Base-by-base conservation (phyloP, 306 rosid genomes). In the Astragalus membranaceus region DNA sequence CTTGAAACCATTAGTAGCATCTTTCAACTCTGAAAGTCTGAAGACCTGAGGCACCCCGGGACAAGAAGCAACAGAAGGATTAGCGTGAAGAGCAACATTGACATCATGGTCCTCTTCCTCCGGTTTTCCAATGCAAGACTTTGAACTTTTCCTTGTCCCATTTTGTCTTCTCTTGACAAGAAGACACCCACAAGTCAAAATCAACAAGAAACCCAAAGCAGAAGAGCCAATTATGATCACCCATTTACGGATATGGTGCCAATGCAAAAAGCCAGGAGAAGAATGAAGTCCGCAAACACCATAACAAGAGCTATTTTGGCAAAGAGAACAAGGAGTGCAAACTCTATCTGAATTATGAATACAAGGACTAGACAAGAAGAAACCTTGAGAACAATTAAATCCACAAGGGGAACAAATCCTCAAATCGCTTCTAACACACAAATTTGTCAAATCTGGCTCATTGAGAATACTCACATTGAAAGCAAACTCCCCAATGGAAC, bases 1-100 rank as follows among this genome's bases (percentile, higher is more conserved):
- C 81, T 91, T 94, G 85, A 94, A 91, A 14, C 97, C 98, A 46
- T 88, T 94, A 1, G 98, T 91, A n/a, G 98, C 98, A 7, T 90
- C 98, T 77, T 87, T 94, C 36, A 94, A 71, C 59, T 94, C 98
- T 0, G 97, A 83, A 50, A 94, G 98, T 49, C 98, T 79, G 64
- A 94, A 94, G 75, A 91, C 85, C 72, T 87, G 98, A 83, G 98
- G 92, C 43, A 71, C 52, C 51, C 96, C 95, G 0, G 98, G 98
- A 51, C 96, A 90, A 6, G 88, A 77, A 29, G 78, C 41, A 11
- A 53, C 44, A 1, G 83, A 80, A 64, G 71, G 63, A 43, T 78
- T 58, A 33, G 90, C 50, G 26, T 81, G 70, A 35, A 80, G 77
- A 74, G 36, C 67, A 61, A 9, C 70, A 56, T 67, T 84, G 23